Base-by-base conservation (phyloP, 2,329 filamentous ascomycete species). In the Allantophomopsis lycopodina region DNA sequence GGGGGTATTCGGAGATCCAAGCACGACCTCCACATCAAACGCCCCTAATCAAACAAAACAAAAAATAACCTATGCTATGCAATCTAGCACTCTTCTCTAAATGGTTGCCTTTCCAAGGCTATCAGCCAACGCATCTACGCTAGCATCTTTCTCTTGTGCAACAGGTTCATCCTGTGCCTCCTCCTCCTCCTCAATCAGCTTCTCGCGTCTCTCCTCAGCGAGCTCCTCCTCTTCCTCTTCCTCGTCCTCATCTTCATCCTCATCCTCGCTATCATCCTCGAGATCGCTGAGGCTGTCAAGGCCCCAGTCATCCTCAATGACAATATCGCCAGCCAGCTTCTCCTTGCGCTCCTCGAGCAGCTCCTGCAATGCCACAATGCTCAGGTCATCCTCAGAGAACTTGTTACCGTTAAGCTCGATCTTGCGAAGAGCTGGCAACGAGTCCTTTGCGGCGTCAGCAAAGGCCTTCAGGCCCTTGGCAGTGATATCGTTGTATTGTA, bases 361-460 rank as follows among this genome's bases (percentile, higher is more conserved):
- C 38, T 78, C 73, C 48, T 78, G 74, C 35, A 96, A 66, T 16
- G 66, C 68, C 44, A 75, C 62, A 33, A 95, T 70, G 20, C 74
- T 74, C 36, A 73, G 67, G 50, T 96, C 86, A 2, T 94, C 86
- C 59, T 95, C 88, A 7, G 73, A 67, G 51, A 98, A 94, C 56
- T 86, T 91, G 66, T 98, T 98, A 38, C 91, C 91, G 58, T 98
- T 96, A 48, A 98, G 66, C 63, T 96, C 91, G 37, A 98, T 75
- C 52, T 88, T 79, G 63, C 80, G 82, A 48, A 98, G 65, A 11
- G 73, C 72, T 2, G 86, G 87, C 7, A 98, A 70, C 2, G 70
- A 68, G 7, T 71, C 64, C 51, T 76, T 75, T 4, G 77, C 77
- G 2, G 83, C 84, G 15, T 72, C 64, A 3, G 79, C 72, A 40